Percentiles rank a stretch among this genome's conserved stretches.
Conservation (phyloP, 2,329 filamentous ascomycete genomes). For the Epichloe typhina region DNA sequence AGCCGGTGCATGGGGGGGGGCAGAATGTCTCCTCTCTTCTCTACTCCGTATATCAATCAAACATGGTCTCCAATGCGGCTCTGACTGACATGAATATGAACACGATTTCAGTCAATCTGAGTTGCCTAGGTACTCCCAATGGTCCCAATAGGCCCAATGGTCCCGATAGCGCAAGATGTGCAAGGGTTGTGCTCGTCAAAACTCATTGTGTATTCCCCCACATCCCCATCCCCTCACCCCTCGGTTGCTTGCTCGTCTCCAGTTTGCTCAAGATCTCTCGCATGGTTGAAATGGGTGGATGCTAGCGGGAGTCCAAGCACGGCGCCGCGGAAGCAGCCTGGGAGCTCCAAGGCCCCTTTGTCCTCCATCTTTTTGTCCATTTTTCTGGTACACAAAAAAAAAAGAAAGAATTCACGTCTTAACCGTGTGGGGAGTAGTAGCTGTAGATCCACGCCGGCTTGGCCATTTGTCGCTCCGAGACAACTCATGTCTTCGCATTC, state of each 20-base stretch:
- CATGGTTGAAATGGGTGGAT: conserved; percentile 8
- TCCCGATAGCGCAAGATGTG: not conserved
- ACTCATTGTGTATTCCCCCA: conserved; percentile 1
- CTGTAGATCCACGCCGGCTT: conserved; percentile 2
- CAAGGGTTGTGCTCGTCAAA: conserved; percentile 2
- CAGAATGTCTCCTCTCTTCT: not conserved
- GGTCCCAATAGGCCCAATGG: not conserved
- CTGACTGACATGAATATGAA: not conserved
- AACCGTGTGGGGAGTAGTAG: conserved; percentile 6
- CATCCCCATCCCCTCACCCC: not conserved
- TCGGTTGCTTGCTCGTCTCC: not conserved
- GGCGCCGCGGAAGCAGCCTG: conserved; percentile 13
- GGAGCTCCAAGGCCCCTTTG: not conserved
- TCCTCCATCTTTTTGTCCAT: conserved; percentile 1
- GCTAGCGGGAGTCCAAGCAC: conserved; percentile 11
- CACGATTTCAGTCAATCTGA: no score
- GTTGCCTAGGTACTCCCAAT: not conserved
- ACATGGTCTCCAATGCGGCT: not conserved
- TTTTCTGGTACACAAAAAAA: not conserved
- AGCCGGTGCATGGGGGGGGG: not conserved
- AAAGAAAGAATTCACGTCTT: not conserved
- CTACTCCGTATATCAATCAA: not conserved
- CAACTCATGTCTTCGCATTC: not conserved
- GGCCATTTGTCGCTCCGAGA: conserved; percentile 2
- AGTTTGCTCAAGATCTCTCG: not conserved